A percentile compares a stretch with the other conserved stretches of the same genome.
phyloP scores from a whole-genome alignment of 306 rosid species.

The Vigna radiata region DNA sequence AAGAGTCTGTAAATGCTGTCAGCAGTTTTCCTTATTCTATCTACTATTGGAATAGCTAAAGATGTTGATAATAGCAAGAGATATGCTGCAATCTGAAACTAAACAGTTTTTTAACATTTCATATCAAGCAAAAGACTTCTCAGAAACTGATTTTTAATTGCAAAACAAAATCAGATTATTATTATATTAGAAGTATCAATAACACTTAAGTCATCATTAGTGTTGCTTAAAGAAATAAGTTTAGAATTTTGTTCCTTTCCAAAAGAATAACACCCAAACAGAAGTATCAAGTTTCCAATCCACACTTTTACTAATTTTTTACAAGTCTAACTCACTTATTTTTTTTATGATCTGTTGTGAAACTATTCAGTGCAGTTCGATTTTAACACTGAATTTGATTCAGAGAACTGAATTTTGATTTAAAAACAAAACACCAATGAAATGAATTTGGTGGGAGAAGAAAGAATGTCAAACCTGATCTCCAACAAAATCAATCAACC shows the following conservation, averaged over 20 bases:
- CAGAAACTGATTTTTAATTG: too few relatives aligned
- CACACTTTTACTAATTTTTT: conserved; percentile 7
- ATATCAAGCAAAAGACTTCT: neutral
- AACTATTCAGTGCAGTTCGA: neutral
- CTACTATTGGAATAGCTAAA: conserved; percentile 61
- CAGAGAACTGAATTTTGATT: neutral
- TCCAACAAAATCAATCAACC: conserved; percentile 63
- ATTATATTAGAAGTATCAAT: too few relatives aligned
- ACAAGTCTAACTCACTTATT: neutral
- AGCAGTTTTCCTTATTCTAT: conserved; percentile 53
- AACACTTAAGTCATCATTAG: neutral
- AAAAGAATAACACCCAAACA: conserved; percentile 13
- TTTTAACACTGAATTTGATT: neutral
- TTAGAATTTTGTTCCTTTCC: neutral
- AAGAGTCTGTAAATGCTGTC: conserved; percentile 64
- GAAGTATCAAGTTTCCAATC: conserved; percentile 3
- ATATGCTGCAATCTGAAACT: conserved; percentile 69
- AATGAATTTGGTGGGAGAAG: neutral
- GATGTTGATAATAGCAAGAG: conserved; percentile 75
- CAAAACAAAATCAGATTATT: neutral
- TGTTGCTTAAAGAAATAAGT: conserved; percentile 14
- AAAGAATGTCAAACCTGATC: conserved; percentile 64
- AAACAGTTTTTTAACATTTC: neutral
- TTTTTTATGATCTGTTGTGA: neutral
- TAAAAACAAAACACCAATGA: neutral